Conservation (phyloP, 2,329 filamentous ascomycete species). For the Colletotrichum scovillei region DNA sequence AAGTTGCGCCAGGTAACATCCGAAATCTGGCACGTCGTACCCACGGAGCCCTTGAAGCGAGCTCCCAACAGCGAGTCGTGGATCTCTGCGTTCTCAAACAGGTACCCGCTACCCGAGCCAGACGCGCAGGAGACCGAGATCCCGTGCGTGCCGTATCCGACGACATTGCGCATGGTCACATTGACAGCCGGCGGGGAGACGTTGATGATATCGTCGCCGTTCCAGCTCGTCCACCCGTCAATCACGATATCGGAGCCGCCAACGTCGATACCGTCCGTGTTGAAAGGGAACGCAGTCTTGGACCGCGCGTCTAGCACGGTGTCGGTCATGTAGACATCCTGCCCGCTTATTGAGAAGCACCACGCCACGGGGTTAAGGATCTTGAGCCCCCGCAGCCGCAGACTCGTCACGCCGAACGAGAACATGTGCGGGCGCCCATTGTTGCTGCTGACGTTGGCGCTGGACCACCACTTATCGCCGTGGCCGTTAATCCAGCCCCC, state of each 20-base stretch:
- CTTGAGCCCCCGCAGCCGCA: slow-evolving; percentile 15
- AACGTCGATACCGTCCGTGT: slow-evolving; percentile 22
- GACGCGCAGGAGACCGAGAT: slow-evolving; percentile 14
- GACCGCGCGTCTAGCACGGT: slow-evolving; percentile 19
- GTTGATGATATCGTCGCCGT: slow-evolving; percentile 27
- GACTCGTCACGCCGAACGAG: slow-evolving; percentile 6
- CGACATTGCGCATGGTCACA: slow-evolving; percentile 25
- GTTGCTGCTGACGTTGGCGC: slow-evolving; percentile 5
- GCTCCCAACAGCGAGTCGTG: slow-evolving; percentile 14
- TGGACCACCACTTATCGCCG: slow-evolving; percentile 27
- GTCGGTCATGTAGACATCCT: slow-evolving; percentile 28
- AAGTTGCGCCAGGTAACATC: slow-evolving; percentile 24
- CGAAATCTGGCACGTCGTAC: slow-evolving; percentile 18
- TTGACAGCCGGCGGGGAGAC: slow-evolving; percentile 18
- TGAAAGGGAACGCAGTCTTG: slow-evolving; percentile 12
- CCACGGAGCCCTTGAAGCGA: slow-evolving; percentile 24
- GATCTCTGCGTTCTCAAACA: slow-evolving; percentile 21
- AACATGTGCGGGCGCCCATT: slow-evolving; percentile 23
- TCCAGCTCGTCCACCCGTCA: slow-evolving; percentile 14
- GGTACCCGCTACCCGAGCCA: slow-evolving; percentile 3
- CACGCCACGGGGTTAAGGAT: slow-evolving; percentile 22
- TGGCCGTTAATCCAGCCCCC: slow-evolving; percentile 19
- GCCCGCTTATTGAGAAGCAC: slow-evolving; percentile 15
- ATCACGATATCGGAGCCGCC: slow-evolving; percentile 11
- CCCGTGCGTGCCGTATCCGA: slow-evolving; percentile 15